A percentile compares a stretch with the other conserved stretches of the same genome.
These are phyloP conservation scores for Dalbergia oliveri DNA, from an alignment of 306 rosid genomes.

Conservation along the genomic window DNA sequence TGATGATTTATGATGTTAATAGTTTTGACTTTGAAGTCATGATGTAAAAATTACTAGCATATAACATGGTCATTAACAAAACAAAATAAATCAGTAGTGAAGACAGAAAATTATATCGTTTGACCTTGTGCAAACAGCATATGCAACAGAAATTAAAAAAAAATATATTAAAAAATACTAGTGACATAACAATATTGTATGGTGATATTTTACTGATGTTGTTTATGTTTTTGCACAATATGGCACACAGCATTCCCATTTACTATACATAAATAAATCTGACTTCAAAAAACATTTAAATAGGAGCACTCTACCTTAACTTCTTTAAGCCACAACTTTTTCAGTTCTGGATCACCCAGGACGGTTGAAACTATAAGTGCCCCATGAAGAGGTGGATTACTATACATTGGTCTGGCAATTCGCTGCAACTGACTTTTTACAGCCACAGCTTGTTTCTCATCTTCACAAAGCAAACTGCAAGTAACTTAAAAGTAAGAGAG, in stretches of 20 bases:
- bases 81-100: conserved; percentile 7
- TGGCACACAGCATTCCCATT: background rate
- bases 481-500: conserved; percentile 17
- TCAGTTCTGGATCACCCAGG: conserved; percentile 85
- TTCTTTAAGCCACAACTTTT: conserved; percentile 84
- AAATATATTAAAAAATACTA: background rate
- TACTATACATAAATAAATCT: background rate
- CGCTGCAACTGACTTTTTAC: conserved; percentile 94
- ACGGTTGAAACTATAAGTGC: conserved; percentile 82
- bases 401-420: conserved; percentile 96
- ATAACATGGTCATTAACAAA: conserved; percentile 1
- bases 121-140: background rate
- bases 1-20: conserved; percentile 17
- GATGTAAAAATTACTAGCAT: background rate
- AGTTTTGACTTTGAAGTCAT: background rate
- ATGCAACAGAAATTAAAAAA: background rate
- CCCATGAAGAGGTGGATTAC: conserved; percentile 96
- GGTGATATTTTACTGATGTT: background rate
- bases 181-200: background rate
- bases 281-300: background rate
- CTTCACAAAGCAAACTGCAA: conserved; percentile 87
- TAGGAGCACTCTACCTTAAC: conserved; percentile 71
- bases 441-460: conserved; percentile 90
- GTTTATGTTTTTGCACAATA: conserved; percentile 4
- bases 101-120: background rate